phyloP scores from a whole-genome alignment of 2,329 filamentous ascomycete species.

The Huntiella omanensis region DNA sequence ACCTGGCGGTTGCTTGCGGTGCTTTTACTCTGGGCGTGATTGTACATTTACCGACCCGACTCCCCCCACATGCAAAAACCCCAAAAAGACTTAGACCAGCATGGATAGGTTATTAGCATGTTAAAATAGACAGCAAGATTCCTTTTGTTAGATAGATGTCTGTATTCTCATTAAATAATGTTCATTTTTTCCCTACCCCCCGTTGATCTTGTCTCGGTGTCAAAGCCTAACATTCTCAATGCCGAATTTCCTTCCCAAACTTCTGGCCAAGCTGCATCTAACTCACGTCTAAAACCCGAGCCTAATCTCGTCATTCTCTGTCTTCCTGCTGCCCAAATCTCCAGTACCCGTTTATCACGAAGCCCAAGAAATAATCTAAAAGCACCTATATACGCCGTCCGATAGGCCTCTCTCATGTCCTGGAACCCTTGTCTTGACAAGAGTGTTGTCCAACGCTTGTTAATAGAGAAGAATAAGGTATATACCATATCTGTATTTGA shows the following conservation, averaged over 20 bases:
- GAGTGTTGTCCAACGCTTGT: constrained; percentile 4
- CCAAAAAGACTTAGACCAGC: too few species aligned
- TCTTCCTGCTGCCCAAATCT: constrained; percentile 2
- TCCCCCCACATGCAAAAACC: too few species aligned
- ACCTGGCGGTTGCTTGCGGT: too few species aligned
- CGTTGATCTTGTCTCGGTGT: too few species aligned
- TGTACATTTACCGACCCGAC: too few species aligned
- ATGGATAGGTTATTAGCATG: too few species aligned
- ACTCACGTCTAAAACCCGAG: constrained; percentile 5
- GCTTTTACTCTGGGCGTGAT: too few species aligned
- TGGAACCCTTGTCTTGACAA: constrained; percentile 2
- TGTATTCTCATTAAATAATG: too few species aligned
- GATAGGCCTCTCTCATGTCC: constrained; percentile 7
- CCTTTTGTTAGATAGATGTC: too few species aligned
- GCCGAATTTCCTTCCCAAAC: constrained; percentile 2
- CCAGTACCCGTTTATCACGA: constrained; percentile 1
- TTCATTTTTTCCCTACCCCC: too few species aligned
- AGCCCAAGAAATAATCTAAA: constrained; percentile 1
- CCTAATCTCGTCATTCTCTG: constrained; percentile 6
- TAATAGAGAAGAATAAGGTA: constrained; percentile 4
- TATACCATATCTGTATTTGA: constrained; percentile 20
- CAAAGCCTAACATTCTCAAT: too few species aligned
- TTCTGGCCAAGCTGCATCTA: constrained; percentile 6
- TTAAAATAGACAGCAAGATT: too few species aligned
- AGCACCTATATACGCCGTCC: constrained; percentile 12